A percentile compares a stretch with the other conserved stretches of the same genome.
These are phyloP conservation scores for Calocybe gangraenosa DNA, from an alignment of 768 basidiomycete genomes.

Conservation along the genomic window DNA sequence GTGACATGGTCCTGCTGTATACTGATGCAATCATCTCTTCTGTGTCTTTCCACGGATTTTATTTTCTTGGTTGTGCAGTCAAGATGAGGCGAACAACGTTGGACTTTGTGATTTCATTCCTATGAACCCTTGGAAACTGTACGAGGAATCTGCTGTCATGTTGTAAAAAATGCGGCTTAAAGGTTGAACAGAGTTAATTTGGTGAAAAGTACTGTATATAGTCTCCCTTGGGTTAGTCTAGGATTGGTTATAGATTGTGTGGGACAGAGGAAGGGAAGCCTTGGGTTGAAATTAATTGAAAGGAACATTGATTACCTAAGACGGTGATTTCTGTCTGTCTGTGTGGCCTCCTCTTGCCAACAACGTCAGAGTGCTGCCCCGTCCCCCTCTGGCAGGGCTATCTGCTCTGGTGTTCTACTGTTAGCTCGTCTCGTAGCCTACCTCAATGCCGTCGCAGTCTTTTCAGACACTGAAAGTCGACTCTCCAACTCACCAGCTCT, in stretches of 20 bases:
- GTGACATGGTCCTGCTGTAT: neutral
- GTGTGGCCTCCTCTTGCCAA: slow-evolving; percentile 4
- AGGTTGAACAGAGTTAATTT: too few relatives aligned
- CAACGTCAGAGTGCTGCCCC: slow-evolving; percentile 1
- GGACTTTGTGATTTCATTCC: slow-evolving; percentile 9
- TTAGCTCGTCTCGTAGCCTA: neutral
- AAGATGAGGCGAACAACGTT: neutral
- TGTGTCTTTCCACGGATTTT: too few relatives aligned
- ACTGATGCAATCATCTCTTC: slow-evolving; percentile 1
- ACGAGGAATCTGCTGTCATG: neutral
- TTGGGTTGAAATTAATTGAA: slow-evolving; percentile 5
- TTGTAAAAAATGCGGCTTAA: too few relatives aligned
- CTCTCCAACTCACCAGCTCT: slow-evolving; percentile 14
- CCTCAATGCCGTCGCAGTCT: slow-evolving; percentile 20
- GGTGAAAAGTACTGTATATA: too few relatives aligned
- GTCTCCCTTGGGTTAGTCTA: too few relatives aligned
- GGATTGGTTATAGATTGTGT: neutral
- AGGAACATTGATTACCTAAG: slow-evolving; percentile 13
- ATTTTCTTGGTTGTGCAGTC: neutral
- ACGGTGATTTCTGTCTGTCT: slow-evolving; percentile 6
- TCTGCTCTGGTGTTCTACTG: neutral
- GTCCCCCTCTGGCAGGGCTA: neutral
- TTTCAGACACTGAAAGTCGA: slow-evolving; percentile 14
- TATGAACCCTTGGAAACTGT: slow-evolving; percentile 1
- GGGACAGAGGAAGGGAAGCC: slow-evolving; percentile 3